Percentiles rank a stretch among this genome's conserved stretches.
Conservation (phyloP, 2,329 filamentous ascomycete genomes). For the Ilyonectria destructans region DNA sequence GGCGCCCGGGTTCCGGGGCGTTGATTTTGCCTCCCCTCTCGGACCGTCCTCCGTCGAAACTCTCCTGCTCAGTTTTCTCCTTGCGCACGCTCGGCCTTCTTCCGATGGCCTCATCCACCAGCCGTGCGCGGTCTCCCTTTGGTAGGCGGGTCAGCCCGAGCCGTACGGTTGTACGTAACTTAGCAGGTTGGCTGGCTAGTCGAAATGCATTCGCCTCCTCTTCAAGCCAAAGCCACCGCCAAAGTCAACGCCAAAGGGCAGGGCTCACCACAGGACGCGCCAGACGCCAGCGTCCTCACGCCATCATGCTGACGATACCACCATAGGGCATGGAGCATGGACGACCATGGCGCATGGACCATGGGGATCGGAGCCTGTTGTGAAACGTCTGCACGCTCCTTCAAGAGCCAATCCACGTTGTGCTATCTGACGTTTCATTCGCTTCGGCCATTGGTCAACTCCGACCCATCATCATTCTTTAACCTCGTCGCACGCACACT, state of each 20-base stretch:
- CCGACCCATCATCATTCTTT: constrained; percentile 26
- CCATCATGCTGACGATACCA: constrained; percentile 16
- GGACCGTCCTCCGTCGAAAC: constrained; percentile 24
- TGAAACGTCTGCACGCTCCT: constrained; percentile 37
- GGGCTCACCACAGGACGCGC: not conserved
- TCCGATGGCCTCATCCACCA: constrained; percentile 22
- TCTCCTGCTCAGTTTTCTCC: constrained; percentile 12
- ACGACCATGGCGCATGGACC: not conserved
- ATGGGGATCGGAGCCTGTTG: constrained; percentile 23
- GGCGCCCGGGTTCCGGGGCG: not conserved
- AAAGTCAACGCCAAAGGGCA: not conserved
- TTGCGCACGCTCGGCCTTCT: constrained; percentile 28
- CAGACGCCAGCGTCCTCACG: constrained; percentile 5
- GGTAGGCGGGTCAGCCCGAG: constrained; percentile 23
- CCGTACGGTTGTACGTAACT: not conserved
- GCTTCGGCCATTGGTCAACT: constrained; percentile 38
- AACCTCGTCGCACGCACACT: constrained; percentile 9
- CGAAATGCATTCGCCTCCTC: not conserved
- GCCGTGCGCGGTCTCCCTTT: not conserved
- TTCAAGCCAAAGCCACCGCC: not conserved
- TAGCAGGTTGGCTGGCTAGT: not conserved
- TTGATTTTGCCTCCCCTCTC: constrained; percentile 4
- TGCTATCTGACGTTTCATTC: constrained; percentile 34
- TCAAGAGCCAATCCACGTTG: constrained; percentile 36
- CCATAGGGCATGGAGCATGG: not conserved